Percentiles rank a stretch among this genome's conserved stretches.
Conservation (phyloP, 2,329 filamentous ascomycete genomes). For the Colletotrichum filicis region DNA sequence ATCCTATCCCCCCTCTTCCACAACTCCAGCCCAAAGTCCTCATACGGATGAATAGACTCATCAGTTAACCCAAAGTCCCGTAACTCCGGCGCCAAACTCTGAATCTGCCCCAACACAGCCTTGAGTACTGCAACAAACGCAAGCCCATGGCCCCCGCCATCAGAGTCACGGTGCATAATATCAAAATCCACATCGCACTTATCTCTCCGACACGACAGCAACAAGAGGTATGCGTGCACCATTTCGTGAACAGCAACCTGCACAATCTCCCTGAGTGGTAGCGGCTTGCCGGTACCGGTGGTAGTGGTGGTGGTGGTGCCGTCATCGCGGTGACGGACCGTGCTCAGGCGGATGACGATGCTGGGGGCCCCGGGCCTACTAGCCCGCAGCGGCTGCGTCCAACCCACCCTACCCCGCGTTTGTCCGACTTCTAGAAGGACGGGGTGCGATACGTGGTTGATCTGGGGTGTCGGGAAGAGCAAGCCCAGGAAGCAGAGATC, state of each 20-base stretch:
- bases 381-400: conserved; percentile 25
- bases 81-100: conserved; percentile 18
- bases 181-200: conserved; percentile 27
- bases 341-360: conserved; percentile 34
- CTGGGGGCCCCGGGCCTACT: conserved; percentile 16
- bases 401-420: conserved; percentile 23
- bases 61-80: conserved; percentile 25
- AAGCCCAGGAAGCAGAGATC: conserved; percentile 23
- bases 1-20: conserved; percentile 30
- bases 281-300: neutral
- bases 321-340: conserved; percentile 16
- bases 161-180: conserved; percentile 19
- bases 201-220: conserved; percentile 23
- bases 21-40: conserved; percentile 28
- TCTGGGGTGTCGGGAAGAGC: conserved; percentile 26
- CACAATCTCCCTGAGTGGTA: conserved; percentile 44
- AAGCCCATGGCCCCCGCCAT: conserved; percentile 26
- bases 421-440: conserved; percentile 29
- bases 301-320: neutral
- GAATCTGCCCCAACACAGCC: conserved; percentile 22
- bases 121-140: conserved; percentile 30
- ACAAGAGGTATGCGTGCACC: conserved; percentile 31
- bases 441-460: conserved; percentile 24
- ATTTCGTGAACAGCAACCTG: conserved; percentile 43
- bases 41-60: conserved; percentile 27